phyloP scores from a whole-genome alignment of 2,329 filamentous ascomycete species.

The Paecilomyces variotii region DNA sequence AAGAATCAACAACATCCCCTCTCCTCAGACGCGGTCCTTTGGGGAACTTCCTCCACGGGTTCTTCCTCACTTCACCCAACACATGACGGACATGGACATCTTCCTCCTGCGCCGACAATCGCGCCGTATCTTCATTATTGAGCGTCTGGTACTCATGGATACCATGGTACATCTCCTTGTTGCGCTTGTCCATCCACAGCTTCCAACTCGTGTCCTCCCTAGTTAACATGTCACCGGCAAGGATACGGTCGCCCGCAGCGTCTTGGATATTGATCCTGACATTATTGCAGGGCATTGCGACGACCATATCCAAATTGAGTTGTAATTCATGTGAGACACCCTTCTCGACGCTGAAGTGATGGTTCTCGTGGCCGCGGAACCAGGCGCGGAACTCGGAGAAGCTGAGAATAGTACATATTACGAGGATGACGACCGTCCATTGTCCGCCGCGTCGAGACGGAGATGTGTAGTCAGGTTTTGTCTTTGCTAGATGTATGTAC shows the following conservation, averaged over 20 bases:
- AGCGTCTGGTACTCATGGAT: conserved; percentile 49
- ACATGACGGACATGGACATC: conserved; percentile 92
- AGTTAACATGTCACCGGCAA: conserved; percentile 66
- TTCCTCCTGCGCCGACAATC: conserved; percentile 42
- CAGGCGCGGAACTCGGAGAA: conserved; percentile 72
- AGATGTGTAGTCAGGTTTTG: conserved; percentile 85
- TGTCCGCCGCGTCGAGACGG: conserved; percentile 80
- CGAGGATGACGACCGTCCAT: conserved; percentile 77
- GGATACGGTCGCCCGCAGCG: conserved; percentile 81
- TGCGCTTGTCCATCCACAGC: conserved; percentile 69
- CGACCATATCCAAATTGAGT: conserved; percentile 90
- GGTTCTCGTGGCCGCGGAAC: conserved; percentile 75
- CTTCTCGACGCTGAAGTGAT: conserved; percentile 91
- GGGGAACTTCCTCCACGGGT: conserved; percentile 55
- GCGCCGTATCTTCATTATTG: conserved; percentile 55
- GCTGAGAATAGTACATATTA: conserved; percentile 67
- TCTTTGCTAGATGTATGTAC: conserved; percentile 60
- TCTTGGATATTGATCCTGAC: conserved; percentile 98
- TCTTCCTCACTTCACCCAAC: conserved; percentile 61
- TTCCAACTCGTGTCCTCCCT: conserved; percentile 73
- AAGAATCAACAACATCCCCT: conserved; percentile 59
- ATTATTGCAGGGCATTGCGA: conserved; percentile 78
- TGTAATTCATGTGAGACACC: conserved; percentile 80
- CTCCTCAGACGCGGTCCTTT: conserved; percentile 64
- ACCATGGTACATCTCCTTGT: conserved; percentile 48